These are phyloP conservation scores for Mercurialis annua DNA, from an alignment of 345 rosid genomes.

Conservation along the genomic window DNA sequence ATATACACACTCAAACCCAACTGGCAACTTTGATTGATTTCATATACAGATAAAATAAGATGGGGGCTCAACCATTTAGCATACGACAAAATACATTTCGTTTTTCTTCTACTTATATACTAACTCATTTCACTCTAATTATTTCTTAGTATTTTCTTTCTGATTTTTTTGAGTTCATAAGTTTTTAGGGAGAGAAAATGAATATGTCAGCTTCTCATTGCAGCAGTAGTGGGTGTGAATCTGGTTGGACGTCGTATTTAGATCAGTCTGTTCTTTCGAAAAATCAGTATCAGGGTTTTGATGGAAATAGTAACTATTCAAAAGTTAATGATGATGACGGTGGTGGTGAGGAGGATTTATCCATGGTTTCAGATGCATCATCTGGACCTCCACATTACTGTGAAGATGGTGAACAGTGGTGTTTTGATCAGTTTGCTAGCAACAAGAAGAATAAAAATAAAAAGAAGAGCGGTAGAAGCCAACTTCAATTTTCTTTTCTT, in stretches of 20 bases:
- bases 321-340: slow-evolving; percentile 4
- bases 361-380: slow-evolving; percentile 94
- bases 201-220: slow-evolving; percentile 52
- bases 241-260: slow-evolving; percentile 82
- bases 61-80: slow-evolving; percentile 24
- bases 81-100: slow-evolving; percentile 45
- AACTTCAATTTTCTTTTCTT: slow-evolving; percentile 39
- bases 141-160: not conserved
- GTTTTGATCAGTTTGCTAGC: slow-evolving; percentile 25
- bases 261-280: slow-evolving; percentile 50
- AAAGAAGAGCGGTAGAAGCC: slow-evolving; percentile 36
- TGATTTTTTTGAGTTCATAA: slow-evolving; percentile 15
- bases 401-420: slow-evolving; percentile 33
- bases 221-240: slow-evolving; percentile 60
- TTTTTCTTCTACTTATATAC: slow-evolving; percentile 32
- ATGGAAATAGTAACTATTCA: slow-evolving; percentile 18
- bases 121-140: slow-evolving; percentile 1
- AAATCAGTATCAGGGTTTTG: slow-evolving; percentile 23
- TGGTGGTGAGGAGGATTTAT: slow-evolving; percentile 53
- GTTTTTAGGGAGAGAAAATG: slow-evolving; percentile 26
- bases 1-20: slow-evolving; percentile 39
- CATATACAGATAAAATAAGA: slow-evolving; percentile 33
- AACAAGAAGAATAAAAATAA: slow-evolving; percentile 33
- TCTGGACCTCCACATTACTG: slow-evolving; percentile 62
- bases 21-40: slow-evolving; percentile 57